Conservation (phyloP, 2,329 filamentous ascomycete species). For the Trichoderma sp. region DNA sequence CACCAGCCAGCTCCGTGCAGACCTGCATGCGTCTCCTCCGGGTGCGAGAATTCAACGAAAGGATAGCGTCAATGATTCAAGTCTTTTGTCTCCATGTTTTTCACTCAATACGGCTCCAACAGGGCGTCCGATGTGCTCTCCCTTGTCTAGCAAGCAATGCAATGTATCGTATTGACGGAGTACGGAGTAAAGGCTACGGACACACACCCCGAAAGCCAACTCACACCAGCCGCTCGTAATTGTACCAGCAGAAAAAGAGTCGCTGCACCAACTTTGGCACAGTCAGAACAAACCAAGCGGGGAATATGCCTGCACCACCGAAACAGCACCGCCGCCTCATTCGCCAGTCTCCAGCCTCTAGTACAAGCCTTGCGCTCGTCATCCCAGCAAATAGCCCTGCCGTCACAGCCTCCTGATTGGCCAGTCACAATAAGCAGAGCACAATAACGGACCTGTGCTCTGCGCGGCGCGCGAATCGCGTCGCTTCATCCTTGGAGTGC, state of each 20-base stretch:
- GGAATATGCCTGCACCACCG: slow-evolving; percentile 3
- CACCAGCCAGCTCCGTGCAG: background rate
- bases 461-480: slow-evolving; percentile 12
- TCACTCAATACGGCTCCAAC: background rate
- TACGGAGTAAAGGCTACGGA: background rate
- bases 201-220: background rate
- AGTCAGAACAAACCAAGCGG: background rate
- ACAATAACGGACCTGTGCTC: slow-evolving; percentile 8
- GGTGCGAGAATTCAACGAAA: background rate
- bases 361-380: slow-evolving; percentile 10
- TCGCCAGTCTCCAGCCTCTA: background rate
- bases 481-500: background rate
- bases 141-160: background rate
- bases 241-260: background rate
- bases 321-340: background rate
- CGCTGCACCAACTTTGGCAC: background rate
- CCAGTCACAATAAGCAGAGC: background rate
- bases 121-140: background rate
- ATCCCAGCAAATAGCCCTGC: background rate
- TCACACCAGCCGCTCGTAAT: background rate
- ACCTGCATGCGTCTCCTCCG: background rate
- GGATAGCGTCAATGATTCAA: background rate
- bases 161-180: background rate
- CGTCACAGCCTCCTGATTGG: background rate
- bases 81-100: background rate